These are phyloP conservation scores for Blastocystis sp. DNA, from an alignment of 352 stramenopile species.

Conservation along the genomic window DNA sequence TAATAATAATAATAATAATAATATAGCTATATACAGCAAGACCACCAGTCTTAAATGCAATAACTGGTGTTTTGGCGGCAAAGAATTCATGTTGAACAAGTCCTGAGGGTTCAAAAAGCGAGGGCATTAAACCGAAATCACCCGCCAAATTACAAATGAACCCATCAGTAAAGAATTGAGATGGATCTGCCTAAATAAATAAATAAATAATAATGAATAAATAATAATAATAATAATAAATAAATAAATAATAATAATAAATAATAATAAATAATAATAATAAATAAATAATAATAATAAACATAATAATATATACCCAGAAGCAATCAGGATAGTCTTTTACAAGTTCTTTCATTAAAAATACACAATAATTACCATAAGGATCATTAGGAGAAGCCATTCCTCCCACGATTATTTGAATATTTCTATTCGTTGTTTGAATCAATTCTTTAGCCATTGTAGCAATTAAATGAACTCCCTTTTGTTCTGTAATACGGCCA, in stretches of 20 bases:
- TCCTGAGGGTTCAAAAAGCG: constrained; percentile 41
- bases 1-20: too few relatives aligned
- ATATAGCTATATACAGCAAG: constrained; percentile 42
- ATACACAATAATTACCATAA: constrained; percentile 39
- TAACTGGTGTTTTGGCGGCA: constrained; percentile 40
- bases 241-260: too few relatives aligned
- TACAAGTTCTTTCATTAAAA: constrained; percentile 37
- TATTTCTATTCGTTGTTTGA: constrained; percentile 10
- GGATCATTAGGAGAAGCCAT: constrained; percentile 40
- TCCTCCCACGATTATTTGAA: constrained; percentile 41
- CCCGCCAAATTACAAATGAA: constrained; percentile 40
- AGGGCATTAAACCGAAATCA: constrained; percentile 43
- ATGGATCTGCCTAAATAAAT: constrained; percentile 38
- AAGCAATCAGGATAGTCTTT: constrained; percentile 39
- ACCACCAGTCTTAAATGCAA: constrained; percentile 42
- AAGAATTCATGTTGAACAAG: constrained; percentile 45
- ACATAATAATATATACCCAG: constrained; percentile 4
- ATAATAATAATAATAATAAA: too few relatives aligned
- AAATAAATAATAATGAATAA: too few relatives aligned
- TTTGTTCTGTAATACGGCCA: constrained; percentile 40
- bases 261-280: too few relatives aligned
- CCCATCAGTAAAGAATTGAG: constrained; percentile 42
- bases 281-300: not conserved
- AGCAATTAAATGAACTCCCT: constrained; percentile 41
- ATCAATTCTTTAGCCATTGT: constrained; percentile 38